Conservation (phyloP, 768 basidiomycete species). For the Agaricus sinodeliciosus region DNA sequence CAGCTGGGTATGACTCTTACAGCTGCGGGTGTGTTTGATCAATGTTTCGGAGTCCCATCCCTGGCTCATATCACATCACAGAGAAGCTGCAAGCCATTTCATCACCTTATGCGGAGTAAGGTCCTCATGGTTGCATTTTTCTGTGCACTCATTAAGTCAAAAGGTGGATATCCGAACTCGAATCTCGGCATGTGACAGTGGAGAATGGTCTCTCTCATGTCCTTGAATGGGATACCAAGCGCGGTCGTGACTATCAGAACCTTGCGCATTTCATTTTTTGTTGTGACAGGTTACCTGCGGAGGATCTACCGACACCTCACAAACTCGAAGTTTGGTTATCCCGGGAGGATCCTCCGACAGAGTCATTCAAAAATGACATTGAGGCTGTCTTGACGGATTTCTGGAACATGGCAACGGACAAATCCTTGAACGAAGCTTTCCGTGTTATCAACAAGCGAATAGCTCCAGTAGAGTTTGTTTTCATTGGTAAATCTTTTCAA, state of each 20-base stretch:
- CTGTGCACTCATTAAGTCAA: constrained; percentile 2
- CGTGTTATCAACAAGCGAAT: constrained; percentile 49
- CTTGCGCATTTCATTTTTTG: constrained; percentile 66
- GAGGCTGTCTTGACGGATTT: constrained; percentile 47
- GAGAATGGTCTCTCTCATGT: constrained; percentile 51
- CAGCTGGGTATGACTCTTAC: constrained; percentile 74
- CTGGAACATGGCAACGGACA: constrained; percentile 42
- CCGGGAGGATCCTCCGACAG: constrained; percentile 33
- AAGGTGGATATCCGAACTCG: constrained; percentile 58
- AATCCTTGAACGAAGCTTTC: constrained; percentile 40
- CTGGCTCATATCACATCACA: constrained; percentile 17
- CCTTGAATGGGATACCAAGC: constrained; percentile 58
- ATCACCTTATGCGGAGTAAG: constrained; percentile 56
- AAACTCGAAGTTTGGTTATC: constrained; percentile 52
- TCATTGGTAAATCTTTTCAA: constrained; percentile 47
- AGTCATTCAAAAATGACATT: constrained; percentile 48
- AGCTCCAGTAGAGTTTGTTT: constrained; percentile 74
- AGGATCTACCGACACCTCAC: constrained; percentile 43
- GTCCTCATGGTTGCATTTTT: not conserved
- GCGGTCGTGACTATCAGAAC: constrained; percentile 74
- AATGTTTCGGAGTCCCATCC: not conserved
- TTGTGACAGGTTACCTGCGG: constrained; percentile 46
- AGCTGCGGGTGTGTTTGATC: constrained; percentile 47
- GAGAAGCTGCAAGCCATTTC: constrained; percentile 79
- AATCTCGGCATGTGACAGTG: constrained; percentile 46